Conservation (phyloP, 257 asterid genomes). For the Paraleonurus japonicus region DNA sequence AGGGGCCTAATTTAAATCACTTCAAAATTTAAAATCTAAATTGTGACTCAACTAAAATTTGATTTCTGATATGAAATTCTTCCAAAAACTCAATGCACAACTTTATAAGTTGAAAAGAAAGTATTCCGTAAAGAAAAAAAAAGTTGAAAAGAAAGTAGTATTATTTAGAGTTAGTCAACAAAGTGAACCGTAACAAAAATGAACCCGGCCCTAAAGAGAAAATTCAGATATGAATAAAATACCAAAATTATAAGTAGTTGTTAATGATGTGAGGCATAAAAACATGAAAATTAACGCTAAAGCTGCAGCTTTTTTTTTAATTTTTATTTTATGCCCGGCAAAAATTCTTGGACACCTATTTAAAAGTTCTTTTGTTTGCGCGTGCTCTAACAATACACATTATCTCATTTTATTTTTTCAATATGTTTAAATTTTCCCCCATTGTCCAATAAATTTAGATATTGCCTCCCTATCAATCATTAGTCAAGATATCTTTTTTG, state of each 20-base stretch:
- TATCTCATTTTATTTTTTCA: background rate
- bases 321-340: slow-evolving; percentile 22
- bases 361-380: slow-evolving; percentile 12
- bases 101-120: background rate
- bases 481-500: background rate
- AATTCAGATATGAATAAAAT: background rate
- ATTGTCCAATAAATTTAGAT: slow-evolving; percentile 5
- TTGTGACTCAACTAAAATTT: too few species aligned
- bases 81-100: background rate
- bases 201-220: background rate
- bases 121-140: too few species aligned
- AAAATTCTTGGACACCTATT: slow-evolving; percentile 8
- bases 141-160: background rate
- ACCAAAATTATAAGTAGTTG: background rate
- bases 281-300: slow-evolving; percentile 26
- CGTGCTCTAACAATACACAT: slow-evolving; percentile 28
- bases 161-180: background rate
- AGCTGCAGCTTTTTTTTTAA: slow-evolving; percentile 21
- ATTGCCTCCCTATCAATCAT: slow-evolving; percentile 12
- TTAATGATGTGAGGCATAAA: slow-evolving; percentile 19
- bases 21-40: too few species aligned
- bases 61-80: too few species aligned
- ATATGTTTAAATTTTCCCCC: slow-evolving; percentile 5
- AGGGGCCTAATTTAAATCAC: too few species aligned
- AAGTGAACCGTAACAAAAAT: background rate